These are phyloP conservation scores for Tricharina praecox DNA, from an alignment of 495 filamentous ascomycete genomes.

Conservation along the genomic window DNA sequence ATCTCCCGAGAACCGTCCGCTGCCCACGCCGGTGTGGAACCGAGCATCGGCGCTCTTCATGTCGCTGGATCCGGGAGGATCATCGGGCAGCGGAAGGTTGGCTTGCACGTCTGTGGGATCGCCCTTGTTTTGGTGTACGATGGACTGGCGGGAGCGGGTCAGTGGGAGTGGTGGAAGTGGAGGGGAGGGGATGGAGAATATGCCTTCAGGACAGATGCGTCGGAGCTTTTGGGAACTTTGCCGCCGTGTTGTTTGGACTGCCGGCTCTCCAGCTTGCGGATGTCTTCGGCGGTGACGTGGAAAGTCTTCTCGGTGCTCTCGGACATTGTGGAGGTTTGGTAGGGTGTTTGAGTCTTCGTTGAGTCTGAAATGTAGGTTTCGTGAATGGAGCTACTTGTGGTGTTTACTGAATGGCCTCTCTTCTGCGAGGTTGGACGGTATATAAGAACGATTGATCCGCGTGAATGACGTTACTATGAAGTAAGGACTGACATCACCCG, in stretches of 20 bases:
- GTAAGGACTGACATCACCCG: background rate
- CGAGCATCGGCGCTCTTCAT: constrained; percentile 42
- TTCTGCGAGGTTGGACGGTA: background rate
- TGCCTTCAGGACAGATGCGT: constrained; percentile 35
- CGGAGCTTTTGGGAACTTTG: constrained; percentile 32
- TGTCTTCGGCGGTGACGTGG: constrained; percentile 36
- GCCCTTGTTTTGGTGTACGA: constrained; percentile 29
- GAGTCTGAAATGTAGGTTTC: background rate
- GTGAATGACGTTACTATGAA: background rate
- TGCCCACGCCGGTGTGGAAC: constrained; percentile 35
- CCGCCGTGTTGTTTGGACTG: constrained; percentile 31
- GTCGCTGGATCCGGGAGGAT: constrained; percentile 42
- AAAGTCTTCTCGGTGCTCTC: constrained; percentile 37
- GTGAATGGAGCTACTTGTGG: background rate
- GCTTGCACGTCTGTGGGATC: constrained; percentile 32
- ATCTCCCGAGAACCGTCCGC: constrained; percentile 34
- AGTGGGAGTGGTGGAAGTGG: no score
- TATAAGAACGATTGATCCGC: background rate
- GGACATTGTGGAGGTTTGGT: constrained; percentile 5
- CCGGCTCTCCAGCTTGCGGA: constrained; percentile 37
- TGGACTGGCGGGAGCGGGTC: constrained; percentile 26
- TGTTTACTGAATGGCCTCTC: background rate
- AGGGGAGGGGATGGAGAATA: background rate
- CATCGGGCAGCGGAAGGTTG: constrained; percentile 47
- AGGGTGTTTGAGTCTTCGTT: no score